Base-by-base conservation (phyloP, 2,329 filamentous ascomycete species). In the Ascochyta lentis region DNA sequence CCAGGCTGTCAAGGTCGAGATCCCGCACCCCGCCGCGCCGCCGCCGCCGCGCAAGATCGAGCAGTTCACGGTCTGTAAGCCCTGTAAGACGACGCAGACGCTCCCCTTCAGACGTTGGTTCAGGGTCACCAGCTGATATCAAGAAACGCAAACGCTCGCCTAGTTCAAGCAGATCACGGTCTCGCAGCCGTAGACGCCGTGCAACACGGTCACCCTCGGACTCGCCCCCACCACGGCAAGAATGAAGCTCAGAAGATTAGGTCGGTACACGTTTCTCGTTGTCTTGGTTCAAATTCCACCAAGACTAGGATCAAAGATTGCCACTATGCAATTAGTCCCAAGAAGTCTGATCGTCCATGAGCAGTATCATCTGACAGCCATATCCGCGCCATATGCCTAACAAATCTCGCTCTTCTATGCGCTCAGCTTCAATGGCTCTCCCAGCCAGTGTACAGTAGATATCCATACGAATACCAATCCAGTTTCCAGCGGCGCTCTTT, bases 91-190 rank as follows among this genome's bases (percentile, higher is more conserved):
- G 77, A 68, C 77, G 76, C 67, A 77, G 76, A 77, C 78, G 77
- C 67, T 76, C 76, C 68, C 71, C 76, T 64, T 76, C 75, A 68
- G 72, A 75, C 72, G 70, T 76, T 63, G 71, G 78, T 68, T 71
- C 69, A 40, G 76, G 77, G 63, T 72, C 74, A 67, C 74, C 77
- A 63, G 77, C 80, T 82, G 80, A 83, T 80, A 65, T 78, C 78
- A 76, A 80, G 71, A 80, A 71, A 60, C 76, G 73, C 64, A 79
- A 81, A 68, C 75, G 64, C n/a, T 59, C 57, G 68, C 64, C 73
- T 56, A 76, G 75, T 47, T 68, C 72, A 59, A 81, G 78, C 64
- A 77, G 64, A 50, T 72, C 70, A 35, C 63, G 58, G 43, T 71
- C 67, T 31, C 67, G 58, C 31, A 66, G 62, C 47, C 65, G 58